phyloP scores from a whole-genome alignment of 2,329 filamentous ascomycete species.

The Phoma sp. region DNA sequence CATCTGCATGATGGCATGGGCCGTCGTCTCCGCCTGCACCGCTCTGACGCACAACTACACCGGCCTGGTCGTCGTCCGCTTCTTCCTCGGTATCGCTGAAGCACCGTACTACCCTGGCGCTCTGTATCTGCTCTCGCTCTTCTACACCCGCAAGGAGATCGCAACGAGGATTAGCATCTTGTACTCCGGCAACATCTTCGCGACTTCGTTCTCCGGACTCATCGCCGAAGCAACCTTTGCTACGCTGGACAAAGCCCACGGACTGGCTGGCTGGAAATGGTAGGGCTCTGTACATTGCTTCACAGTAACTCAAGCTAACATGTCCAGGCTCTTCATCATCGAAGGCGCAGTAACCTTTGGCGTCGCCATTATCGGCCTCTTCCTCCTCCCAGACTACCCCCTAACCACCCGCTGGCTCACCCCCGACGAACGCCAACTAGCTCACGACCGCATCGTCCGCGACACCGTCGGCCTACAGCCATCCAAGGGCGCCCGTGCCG shows the following conservation, averaged over 20 bases:
- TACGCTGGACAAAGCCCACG: constrained; percentile 23
- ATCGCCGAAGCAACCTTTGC: constrained; percentile 27
- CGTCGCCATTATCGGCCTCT: too few relatives aligned
- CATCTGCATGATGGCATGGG: constrained; percentile 43
- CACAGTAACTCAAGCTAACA: too few relatives aligned
- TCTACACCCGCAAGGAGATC: constrained; percentile 65
- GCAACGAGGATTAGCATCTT: constrained; percentile 27
- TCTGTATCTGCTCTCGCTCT: constrained; percentile 67
- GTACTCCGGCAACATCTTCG: constrained; percentile 21
- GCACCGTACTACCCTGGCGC: constrained; percentile 65
- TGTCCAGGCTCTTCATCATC: too few relatives aligned
- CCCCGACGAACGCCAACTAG: too few relatives aligned
- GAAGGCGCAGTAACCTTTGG: too few relatives aligned
- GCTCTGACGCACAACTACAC: constrained; percentile 37
- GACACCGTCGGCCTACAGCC: constrained; percentile 23
- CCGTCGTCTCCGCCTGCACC: constrained; percentile 36
- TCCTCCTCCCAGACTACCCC: too few relatives aligned
- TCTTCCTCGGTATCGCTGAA: constrained; percentile 41
- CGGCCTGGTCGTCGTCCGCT: constrained; percentile 39
- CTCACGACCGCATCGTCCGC: too few relatives aligned
- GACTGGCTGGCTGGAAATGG: constrained; percentile 26
- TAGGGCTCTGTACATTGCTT: neutral
- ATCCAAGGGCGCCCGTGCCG: constrained; percentile 38
- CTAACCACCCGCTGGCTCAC: too few relatives aligned
- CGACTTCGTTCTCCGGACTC: constrained; percentile 20